Evolutionary conservation across 2,329 filamentous ascomycete genomes (phyloP), one percentile per base, ranked within the genome.

Genomic region (Arthrinium puccinioides): DNA sequence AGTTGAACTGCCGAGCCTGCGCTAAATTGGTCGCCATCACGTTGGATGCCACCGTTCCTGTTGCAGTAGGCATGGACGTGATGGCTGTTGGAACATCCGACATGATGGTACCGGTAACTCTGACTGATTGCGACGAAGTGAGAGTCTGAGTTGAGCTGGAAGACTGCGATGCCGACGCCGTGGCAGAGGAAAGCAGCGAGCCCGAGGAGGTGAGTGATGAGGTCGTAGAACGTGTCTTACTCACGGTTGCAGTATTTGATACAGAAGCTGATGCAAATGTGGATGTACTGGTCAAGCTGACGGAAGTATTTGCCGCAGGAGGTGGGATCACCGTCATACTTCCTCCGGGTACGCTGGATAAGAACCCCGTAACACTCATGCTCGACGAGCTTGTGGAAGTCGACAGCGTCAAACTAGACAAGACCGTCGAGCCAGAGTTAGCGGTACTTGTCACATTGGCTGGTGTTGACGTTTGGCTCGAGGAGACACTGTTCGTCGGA

Each of bases 151-250:
- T 46, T 25, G 52, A 97, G 60, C 97, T 95, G 53, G 90, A 97
- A 62, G 92, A 97, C 58, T 97, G 95, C 64, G 94, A 97, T 71
- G 94, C 90, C 55, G 74, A 78, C 50, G 81, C 81, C 64, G 90
- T 15, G 5, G 25, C 26, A 16, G 34, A 33, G 14, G 7, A 20
- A 20, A 6, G n/a, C 13, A 7, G 9, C 13, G 33, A 21, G 7
- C 19, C 13, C 5, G 24, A 21, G 5, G 16, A 4, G 26, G 33
- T n/a, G n/a, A n/a, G n/a, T n/a, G n/a, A n/a, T n/a, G n/a, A n/a
- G n/a, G n/a, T n/a, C n/a, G n/a, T n/a, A n/a, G n/a, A n/a, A n/a
- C n/a, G n/a, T n/a, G n/a, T n/a, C n/a, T n/a, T n/a, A n/a, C n/a
- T n/a, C n/a, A n/a, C n/a, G n/a, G n/a, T n/a, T n/a, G n/a, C n/a